A percentile compares a stretch with the other conserved stretches of the same genome.
Evolutionary conservation across 768 basidiomycete species (phyloP).

Genomic region (Hypholoma sublateritium): DNA sequence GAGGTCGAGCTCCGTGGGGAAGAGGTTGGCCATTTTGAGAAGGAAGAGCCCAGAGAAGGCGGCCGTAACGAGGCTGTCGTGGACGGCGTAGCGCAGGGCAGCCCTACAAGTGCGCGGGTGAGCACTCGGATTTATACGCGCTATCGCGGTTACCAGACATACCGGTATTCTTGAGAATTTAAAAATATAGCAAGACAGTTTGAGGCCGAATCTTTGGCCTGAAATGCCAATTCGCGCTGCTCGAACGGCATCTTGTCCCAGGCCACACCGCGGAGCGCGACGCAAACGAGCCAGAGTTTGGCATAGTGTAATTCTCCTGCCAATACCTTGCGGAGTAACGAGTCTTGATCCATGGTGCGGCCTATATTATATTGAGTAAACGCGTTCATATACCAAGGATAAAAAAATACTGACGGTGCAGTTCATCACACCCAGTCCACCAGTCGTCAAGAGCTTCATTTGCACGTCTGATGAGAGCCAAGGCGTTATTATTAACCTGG

Average conservation of each 20-base stretch:
- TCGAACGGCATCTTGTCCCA: conserved; percentile 98
- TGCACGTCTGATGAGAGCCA: conserved; percentile 86
- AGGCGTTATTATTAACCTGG: conserved; percentile 80
- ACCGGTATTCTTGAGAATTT: conserved; percentile 80
- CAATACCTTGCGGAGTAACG: conserved; percentile 83
- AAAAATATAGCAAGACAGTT: conserved; percentile 85
- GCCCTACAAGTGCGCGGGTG: conserved; percentile 46
- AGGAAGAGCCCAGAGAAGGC: conserved; percentile 91
- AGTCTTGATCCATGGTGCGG: conserved; percentile 81
- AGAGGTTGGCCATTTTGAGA: conserved; percentile 92
- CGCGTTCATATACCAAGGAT: background rate
- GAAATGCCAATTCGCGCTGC: conserved; percentile 92
- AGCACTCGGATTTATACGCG: background rate
- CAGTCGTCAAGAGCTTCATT: conserved; percentile 86
- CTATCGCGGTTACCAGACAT: conserved; percentile 16
- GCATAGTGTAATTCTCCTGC: conserved; percentile 89
- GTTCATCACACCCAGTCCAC: conserved; percentile 86
- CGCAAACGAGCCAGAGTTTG: conserved; percentile 93
- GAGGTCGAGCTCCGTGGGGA: conserved; percentile 82
- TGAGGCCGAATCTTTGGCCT: conserved; percentile 91
- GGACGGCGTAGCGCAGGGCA: conserved; percentile 89
- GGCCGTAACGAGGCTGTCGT: conserved; percentile 89
- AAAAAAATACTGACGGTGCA: conserved; percentile 59
- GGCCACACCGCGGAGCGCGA: conserved; percentile 85
- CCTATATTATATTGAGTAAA: conserved; percentile 37